Evolutionary conservation across 192 early-diverging fungal genomes (phyloP), one percentile per base, ranked within the genome.

Genomic region (Podila verticillata): DNA sequence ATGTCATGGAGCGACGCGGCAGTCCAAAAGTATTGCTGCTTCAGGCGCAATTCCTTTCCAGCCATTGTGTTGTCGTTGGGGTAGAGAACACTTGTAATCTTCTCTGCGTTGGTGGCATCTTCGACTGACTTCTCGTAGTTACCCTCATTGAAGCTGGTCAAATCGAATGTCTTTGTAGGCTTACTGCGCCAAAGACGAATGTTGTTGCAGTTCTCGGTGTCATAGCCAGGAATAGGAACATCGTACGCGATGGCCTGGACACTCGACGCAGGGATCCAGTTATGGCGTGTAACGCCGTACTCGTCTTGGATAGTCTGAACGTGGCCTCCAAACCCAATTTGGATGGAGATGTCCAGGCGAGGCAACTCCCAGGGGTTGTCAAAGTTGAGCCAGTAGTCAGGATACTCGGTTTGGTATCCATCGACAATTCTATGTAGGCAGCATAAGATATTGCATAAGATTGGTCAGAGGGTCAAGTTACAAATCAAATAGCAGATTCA

Each of bases 21-120:
- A 61, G 96, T 95, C 87, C 96, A 98, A 77, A 99, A 96, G 85
- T 94, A 99, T 88, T 99, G 96, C 86, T 99, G 97, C 86, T 98
- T 97, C 74, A 99, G 86, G 54, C 97, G 93, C 59, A 99, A 87
- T 82, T 95, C 94, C 83, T 99, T 99, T 66, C 97, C 97, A 63
- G 93, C 93, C 91, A 92, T 92, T 81, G 97, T 96, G 85, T 98
- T 98, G 86, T 99, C 97, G 81, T 99, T 99, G 47, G 97, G 97
- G 84, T 99, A 99, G 77, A 96, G 85, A 31, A 98, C 96, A 12
- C 94, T 90, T 0, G 97, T 98, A 61, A 99, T 94, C 84, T 96
- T 96, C 82, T 96, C 95, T 22, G 97, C 97, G 13, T 87, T 86
- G 65, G 93, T 95, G 78, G 98, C 96, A 67, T 96, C 96, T 69